A percentile compares a stretch with the other conserved stretches of the same genome.
Conservation (phyloP, 495 filamentous ascomycete genomes). For the Trichoderma asperelloides region DNA sequence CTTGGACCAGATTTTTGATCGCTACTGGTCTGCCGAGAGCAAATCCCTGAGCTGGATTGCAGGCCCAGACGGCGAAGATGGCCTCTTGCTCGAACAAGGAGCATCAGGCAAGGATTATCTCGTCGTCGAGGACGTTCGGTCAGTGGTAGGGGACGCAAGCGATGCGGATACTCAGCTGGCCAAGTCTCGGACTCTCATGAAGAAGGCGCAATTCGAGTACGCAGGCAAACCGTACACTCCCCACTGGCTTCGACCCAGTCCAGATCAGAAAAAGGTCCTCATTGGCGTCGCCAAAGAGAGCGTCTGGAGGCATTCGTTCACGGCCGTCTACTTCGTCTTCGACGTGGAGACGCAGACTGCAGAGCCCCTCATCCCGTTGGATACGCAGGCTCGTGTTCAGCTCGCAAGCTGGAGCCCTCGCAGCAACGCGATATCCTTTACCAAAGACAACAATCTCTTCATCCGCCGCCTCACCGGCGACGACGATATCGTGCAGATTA, state of each 20-base stretch:
- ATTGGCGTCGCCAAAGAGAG: constrained; percentile 57
- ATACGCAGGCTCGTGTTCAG: constrained; percentile 61
- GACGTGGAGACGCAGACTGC: constrained; percentile 76
- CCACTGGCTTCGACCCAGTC: constrained; percentile 61
- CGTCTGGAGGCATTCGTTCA: constrained; percentile 87
- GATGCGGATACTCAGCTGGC: constrained; percentile 26
- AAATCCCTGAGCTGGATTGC: constrained; percentile 84
- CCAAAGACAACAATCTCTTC: constrained; percentile 80
- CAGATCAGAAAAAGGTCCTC: constrained; percentile 75
- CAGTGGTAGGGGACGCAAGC: constrained; percentile 26
- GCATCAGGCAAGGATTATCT: constrained; percentile 56
- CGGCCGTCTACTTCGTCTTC: constrained; percentile 83
- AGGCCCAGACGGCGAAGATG: constrained; percentile 77
- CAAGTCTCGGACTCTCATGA: constrained; percentile 63
- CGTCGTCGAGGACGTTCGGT: constrained; percentile 77
- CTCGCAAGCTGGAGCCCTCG: constrained; percentile 85
- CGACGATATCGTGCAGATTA: constrained; percentile 55
- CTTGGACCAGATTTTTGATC: constrained; percentile 66
- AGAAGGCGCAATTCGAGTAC: constrained; percentile 51
- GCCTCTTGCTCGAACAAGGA: constrained; percentile 63
- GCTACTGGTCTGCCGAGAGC: constrained; percentile 57
- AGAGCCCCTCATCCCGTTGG: constrained; percentile 64
- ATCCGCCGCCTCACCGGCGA: constrained; percentile 54
- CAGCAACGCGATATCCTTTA: constrained; percentile 78
- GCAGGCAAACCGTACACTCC: constrained; percentile 43